Percentiles rank a stretch among this genome's conserved stretches.
Evolutionary conservation across 1,284 basidiomycete genomes (phyloP).

Genomic region (Coniferiporia sulphurascens): DNA sequence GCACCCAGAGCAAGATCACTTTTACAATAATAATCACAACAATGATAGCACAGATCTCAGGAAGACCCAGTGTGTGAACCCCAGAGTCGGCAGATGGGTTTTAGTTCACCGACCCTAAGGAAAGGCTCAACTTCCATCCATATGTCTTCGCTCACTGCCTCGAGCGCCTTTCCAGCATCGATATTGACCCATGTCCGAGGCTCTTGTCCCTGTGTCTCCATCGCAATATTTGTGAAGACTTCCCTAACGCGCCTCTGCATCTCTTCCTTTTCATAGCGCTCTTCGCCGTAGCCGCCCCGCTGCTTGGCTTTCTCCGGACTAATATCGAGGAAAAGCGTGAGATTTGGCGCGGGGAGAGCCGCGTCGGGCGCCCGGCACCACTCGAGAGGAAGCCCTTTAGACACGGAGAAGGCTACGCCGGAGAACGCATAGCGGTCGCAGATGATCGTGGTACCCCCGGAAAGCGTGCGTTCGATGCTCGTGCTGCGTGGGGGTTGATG

Average conservation of each 20-base stretch:
- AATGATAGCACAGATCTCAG: neutral
- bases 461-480: slow-evolving; percentile 58
- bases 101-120: slow-evolving; percentile 24
- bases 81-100: slow-evolving; percentile 10
- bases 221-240: slow-evolving; percentile 60
- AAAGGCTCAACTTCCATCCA: slow-evolving; percentile 48
- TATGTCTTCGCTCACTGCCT: slow-evolving; percentile 55
- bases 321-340: slow-evolving; percentile 86
- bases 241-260: slow-evolving; percentile 67
- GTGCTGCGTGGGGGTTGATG: slow-evolving; percentile 38
- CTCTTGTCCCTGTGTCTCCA: slow-evolving; percentile 40
- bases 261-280: slow-evolving; percentile 82
- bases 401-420: slow-evolving; percentile 89
- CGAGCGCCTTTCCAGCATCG: slow-evolving; percentile 56
- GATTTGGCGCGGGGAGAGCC: slow-evolving; percentile 83
- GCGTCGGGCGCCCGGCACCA: slow-evolving; percentile 88
- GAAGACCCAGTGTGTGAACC: neutral
- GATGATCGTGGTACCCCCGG: slow-evolving; percentile 68
- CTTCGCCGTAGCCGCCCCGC: slow-evolving; percentile 87
- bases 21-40: neutral
- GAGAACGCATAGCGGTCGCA: slow-evolving; percentile 97
- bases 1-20: too few species aligned
- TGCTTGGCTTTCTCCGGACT: slow-evolving; percentile 63
- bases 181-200: slow-evolving; percentile 52
- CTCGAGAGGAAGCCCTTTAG: slow-evolving; percentile 64